Base-by-base conservation (phyloP, 148 eudicot genomes). In the Fagopyrum esculentum region DNA sequence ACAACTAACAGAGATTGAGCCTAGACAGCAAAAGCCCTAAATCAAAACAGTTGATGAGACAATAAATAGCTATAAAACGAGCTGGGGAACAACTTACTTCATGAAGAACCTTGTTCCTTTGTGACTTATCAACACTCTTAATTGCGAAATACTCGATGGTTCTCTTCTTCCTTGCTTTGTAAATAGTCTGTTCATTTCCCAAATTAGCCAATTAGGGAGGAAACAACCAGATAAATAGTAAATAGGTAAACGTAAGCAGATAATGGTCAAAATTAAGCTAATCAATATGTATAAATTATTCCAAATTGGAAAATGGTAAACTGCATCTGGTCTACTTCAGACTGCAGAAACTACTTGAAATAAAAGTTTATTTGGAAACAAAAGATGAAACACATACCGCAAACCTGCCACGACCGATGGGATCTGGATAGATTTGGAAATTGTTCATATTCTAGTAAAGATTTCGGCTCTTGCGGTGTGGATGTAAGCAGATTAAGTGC, bases 111-210 rank as follows among this genome's bases (percentile, higher is more conserved):
- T 92, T 95, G 87, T 76, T 89, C 86, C 85, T 83, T 44, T 92
- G 96, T 7, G 92, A 83, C 78, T 95, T 95, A 60, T 95, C 97
- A 0, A 95, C 93, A 49, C 98, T 90, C 81, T 95, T 95, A 30
- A 92, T 80, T 0, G 96, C 98, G 66, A 83, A 89, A 81, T 95
- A 95, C 86, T 95, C 93, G 7, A 95, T 88, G 2, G 96, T 84
- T 80, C 92, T 87, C 93, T 92, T 95, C 91, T 89, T 95, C 79
- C 97, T 87, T 61, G 96, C 97, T 78, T 95, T 95, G 48, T 95
- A 90, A 49, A 95, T 97, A 73, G 96, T 87, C 98, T 95, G 78
- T 63, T 63, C 11, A 10, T 35, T 15, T 43, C 51, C 17, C 73
- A 19, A 47, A 70, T 47, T 45, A 45, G 49, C 9, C 15, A 45